Evolutionary conservation across 208 protist species (phyloP), one percentile per base, ranked within the genome.

Genomic region (Herpetomonas muscarum): DNA sequence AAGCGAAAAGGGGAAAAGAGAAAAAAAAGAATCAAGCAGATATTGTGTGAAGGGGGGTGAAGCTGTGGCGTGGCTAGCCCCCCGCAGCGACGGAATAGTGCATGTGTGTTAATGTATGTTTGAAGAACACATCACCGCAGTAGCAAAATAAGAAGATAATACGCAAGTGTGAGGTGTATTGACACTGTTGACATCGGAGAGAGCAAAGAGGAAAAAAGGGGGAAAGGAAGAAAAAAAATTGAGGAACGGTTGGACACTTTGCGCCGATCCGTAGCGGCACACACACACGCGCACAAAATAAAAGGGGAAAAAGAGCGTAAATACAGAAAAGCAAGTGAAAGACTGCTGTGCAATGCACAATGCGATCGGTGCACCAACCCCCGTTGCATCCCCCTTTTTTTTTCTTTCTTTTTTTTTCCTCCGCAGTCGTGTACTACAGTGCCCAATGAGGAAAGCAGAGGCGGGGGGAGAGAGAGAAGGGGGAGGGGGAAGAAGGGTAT

Each of bases 1-100:
- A 62, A 46, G n/a, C 19, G 48, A 59, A 47, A 52, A 64, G 56
- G 54, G 47, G 45, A 49, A 69, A 28, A 54, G 42, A 41, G 30
- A 57, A 39, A 57, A 44, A 55, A 22, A 29, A 50, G 17, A 45
- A 45, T n/a, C 19, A 42, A 2, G 25, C n/a, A 31, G 10, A 28
- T 12, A 17, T 6, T 9, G 42, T 5, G 3, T 37, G 30, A 48
- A 36, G 21, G 24, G 19, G 24, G 10, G 45, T 7, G 45, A 50
- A 10, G 12, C 41, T 9, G 46, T 3, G 15, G 34, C 24, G 36
- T 31, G 24, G 21, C 29, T 22, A n/a, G n/a, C n/a, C n/a, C n/a
- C n/a, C n/a, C n/a, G n/a, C n/a, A n/a, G n/a, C n/a, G n/a, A n/a
- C n/a, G n/a, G n/a, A n/a, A n/a, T n/a, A n/a, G n/a, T n/a, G n/a